Evolutionary conservation across 1,284 basidiomycete genomes (phyloP).

Genomic region (Psilocybe mexicana): DNA sequence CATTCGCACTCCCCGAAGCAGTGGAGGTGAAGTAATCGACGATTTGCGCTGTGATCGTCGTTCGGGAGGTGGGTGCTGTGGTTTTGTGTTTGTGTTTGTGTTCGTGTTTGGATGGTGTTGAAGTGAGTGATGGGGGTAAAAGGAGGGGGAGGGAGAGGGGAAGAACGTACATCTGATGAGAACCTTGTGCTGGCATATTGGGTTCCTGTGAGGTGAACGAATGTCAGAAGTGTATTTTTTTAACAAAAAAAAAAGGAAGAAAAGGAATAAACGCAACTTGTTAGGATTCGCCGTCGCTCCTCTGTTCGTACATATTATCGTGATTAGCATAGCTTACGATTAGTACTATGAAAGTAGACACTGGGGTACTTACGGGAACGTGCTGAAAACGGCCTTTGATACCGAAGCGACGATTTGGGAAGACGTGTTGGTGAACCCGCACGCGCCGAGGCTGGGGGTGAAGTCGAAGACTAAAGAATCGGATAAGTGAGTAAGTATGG

Average conservation of each 20-base stretch:
- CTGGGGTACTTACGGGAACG: constrained; percentile 35
- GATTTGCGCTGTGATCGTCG: constrained; percentile 17
- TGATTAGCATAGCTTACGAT: neutral
- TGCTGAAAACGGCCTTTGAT: constrained; percentile 36
- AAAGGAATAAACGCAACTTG: constrained; percentile 15
- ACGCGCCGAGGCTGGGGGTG: constrained; percentile 42
- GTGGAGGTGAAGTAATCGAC: constrained; percentile 24
- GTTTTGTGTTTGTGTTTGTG: too few species aligned
- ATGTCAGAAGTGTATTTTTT: neutral
- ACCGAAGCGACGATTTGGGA: constrained; percentile 42
- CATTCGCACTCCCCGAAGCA: neutral
- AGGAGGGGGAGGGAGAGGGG: too few species aligned
- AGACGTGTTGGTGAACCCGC: constrained; percentile 41
- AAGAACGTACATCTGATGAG: constrained; percentile 20
- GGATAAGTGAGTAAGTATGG: neutral
- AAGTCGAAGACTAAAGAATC: constrained; percentile 36
- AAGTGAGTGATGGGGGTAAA: too few species aligned
- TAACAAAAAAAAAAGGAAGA: neutral
- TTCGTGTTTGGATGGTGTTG: too few species aligned
- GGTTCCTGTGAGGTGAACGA: constrained; percentile 19
- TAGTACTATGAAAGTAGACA: too few species aligned
- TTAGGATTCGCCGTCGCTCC: constrained; percentile 27
- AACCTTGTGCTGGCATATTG: constrained; percentile 23
- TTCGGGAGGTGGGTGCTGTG: too few species aligned
- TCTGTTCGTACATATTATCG: constrained; percentile 6